These are phyloP conservation scores for Starmerella ratchasimensis DNA, from an alignment of 805 yeast genomes.

Conservation along the genomic window DNA sequence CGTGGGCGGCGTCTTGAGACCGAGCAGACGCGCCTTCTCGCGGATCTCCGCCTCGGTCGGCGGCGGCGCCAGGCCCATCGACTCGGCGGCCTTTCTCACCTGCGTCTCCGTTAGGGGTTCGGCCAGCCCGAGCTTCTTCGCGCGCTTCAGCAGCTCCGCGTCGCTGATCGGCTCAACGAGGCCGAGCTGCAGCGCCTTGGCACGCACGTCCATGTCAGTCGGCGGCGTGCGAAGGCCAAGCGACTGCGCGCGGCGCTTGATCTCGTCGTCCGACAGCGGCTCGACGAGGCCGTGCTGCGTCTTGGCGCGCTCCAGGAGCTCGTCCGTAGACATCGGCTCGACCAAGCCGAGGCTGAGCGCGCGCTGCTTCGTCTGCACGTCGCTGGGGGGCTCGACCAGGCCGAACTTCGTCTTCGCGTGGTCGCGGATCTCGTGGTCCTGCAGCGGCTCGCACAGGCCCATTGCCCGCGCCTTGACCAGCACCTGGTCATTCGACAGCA, in stretches of 20 bases:
- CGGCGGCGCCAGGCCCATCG: slow-evolving; percentile 10
- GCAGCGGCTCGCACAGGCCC: slow-evolving; percentile 8
- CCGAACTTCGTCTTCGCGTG: slow-evolving; percentile 9
- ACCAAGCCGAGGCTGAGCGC: slow-evolving; percentile 4
- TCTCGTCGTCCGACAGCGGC: slow-evolving; percentile 6
- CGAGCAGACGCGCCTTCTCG: slow-evolving; percentile 1
- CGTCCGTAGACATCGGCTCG: slow-evolving; percentile 4
- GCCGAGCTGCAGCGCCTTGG: slow-evolving; percentile 19
- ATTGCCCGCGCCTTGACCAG: slow-evolving; percentile 9
- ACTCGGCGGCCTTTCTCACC: slow-evolving; percentile 6
- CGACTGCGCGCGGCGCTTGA: slow-evolving; percentile 1
- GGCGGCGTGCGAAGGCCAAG: slow-evolving; percentile 4
- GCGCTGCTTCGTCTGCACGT: slow-evolving; percentile 1
- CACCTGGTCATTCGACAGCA: slow-evolving; percentile 12
- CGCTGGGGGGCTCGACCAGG: slow-evolving; percentile 26
- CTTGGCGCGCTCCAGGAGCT: background rate
- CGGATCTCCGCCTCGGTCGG: slow-evolving; percentile 22
- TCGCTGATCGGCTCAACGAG: slow-evolving; percentile 16
- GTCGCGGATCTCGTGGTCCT: slow-evolving; percentile 6
- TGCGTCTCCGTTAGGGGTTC: slow-evolving; percentile 8
- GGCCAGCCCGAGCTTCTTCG: slow-evolving; percentile 41
- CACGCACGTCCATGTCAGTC: slow-evolving; percentile 5
- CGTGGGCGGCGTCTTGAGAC: slow-evolving; percentile 10
- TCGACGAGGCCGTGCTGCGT: background rate
- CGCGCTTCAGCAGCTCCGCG: slow-evolving; percentile 37